Base-by-base conservation (phyloP, 805 yeast genomes). In the Ogataea ganodermae region DNA sequence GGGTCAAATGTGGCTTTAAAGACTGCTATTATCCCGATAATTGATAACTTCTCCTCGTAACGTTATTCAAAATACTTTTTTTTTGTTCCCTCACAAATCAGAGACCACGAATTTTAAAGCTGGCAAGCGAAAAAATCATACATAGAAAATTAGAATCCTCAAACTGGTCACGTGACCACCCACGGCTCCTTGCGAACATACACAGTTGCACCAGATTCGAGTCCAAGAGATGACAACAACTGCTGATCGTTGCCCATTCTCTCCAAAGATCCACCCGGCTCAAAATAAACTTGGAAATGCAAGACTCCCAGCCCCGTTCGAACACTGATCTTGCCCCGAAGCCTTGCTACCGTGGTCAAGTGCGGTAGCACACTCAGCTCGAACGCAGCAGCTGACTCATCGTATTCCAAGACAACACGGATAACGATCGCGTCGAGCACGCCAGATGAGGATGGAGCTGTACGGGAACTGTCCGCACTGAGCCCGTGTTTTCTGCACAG, bases 401-500 rank as follows among this genome's bases (percentile, higher is more conserved):
- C 20, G 18, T 31, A 6, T 31, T 27, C 30, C 30, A 27, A n/a
- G 5, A 27, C 13, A 4, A 27, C 30, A 4, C 30, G 30, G n/a
- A 27, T 4, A 8, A 4, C 5, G 30, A 27, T 6, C 30, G 30
- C 13, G 13, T 13, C 30, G 5, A 4, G 5, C 4, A 13, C 30
- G 12, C 13, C 30, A 4, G 12, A 27, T 9, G 30, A n/a, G n/a
- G n/a, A n/a, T n/a, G n/a, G n/a, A n/a, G n/a, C n/a, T n/a, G 13
- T 27, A 10, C 14, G 30, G 30, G 6, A n/a, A 5, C 6, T 27
- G 6, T 14, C 16, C 17, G 71, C 50, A n/a, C n/a, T n/a, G n/a
- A n/a, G n/a, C 1, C 58, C 65, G 58, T 81, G 70, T 45, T 67
- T 68, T 2, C 49, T 33, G 8, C 67, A 58, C n/a, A 80, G 70